Conservation (phyloP, 192 early-diverging fungal species). For the Linnemannia elongata region DNA sequence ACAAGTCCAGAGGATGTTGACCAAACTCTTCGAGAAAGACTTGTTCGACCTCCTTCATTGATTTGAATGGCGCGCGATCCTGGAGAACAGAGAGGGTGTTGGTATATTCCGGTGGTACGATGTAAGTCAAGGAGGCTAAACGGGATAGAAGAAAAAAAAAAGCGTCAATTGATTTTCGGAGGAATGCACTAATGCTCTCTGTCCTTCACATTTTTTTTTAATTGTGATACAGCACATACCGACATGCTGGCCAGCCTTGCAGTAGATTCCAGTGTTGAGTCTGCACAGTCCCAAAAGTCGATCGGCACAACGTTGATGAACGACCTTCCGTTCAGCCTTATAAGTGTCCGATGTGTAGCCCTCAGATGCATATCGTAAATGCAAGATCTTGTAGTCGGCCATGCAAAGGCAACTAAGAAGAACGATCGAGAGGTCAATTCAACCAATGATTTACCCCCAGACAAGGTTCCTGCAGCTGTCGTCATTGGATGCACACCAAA, state of each 20-base stretch:
- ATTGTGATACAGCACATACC: slow-evolving; percentile 15
- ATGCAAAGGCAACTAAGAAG: slow-evolving; percentile 59
- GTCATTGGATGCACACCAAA: background rate
- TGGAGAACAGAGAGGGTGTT: slow-evolving; percentile 62
- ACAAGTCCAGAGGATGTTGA: slow-evolving; percentile 51
- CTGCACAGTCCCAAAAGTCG: slow-evolving; percentile 59
- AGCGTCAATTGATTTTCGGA: background rate
- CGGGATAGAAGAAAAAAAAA: background rate
- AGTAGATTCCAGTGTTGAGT: slow-evolving; percentile 62
- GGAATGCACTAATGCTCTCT: too few species aligned
- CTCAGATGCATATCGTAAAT: slow-evolving; percentile 54
- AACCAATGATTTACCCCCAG: background rate
- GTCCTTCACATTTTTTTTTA: too few species aligned
- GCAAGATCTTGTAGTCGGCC: slow-evolving; percentile 65
- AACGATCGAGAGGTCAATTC: background rate
- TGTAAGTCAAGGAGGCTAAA: slow-evolving; percentile 59
- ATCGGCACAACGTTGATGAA: slow-evolving; percentile 63
- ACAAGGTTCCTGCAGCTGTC: background rate
- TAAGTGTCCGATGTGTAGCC: slow-evolving; percentile 63
- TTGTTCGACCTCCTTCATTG: slow-evolving; percentile 58
- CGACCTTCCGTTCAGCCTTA: slow-evolving; percentile 58
- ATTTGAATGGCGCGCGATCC: slow-evolving; percentile 62
- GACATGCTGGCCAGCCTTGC: slow-evolving; percentile 60
- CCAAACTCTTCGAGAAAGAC: slow-evolving; percentile 62
- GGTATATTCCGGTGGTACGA: slow-evolving; percentile 63